phyloP scores from a whole-genome alignment of 768 basidiomycete species.

The Tylopilus subfusipes region DNA sequence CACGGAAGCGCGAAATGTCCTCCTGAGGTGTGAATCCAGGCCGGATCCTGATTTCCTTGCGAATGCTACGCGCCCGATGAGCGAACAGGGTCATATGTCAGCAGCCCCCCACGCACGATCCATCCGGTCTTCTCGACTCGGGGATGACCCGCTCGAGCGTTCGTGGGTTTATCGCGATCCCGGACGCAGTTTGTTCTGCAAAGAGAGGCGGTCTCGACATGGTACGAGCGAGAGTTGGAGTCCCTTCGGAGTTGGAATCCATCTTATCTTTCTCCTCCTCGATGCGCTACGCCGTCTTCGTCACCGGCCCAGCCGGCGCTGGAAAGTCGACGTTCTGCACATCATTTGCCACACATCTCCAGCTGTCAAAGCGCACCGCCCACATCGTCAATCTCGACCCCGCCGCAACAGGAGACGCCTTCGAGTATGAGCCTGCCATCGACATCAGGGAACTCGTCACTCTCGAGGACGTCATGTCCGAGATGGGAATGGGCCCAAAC shows the following conservation, averaged over 20 bases:
- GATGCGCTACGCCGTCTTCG: conserved; percentile 87
- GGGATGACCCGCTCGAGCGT: conserved; percentile 89
- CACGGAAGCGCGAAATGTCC: conserved; percentile 83
- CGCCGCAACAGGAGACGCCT: conserved; percentile 79
- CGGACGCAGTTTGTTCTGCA: conserved; percentile 66
- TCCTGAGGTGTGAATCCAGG: conserved; percentile 95
- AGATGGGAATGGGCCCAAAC: conserved; percentile 93
- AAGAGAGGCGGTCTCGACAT: conserved; percentile 80
- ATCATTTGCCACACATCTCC: conserved; percentile 86
- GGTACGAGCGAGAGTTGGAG: conserved; percentile 7
- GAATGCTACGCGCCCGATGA: conserved; percentile 47
- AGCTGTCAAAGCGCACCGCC: conserved; percentile 71
- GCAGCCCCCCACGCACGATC: conserved; percentile 53
- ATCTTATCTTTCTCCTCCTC: conserved; percentile 12
- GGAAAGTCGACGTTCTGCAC: conserved; percentile 95
- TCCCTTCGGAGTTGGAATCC: conserved; percentile 30
- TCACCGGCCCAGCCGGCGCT: conserved; percentile 96
- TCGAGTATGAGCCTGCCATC: conserved; percentile 88
- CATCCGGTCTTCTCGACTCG: conserved; percentile 76
- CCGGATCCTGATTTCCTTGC: conserved; percentile 85
- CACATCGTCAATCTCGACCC: conserved; percentile 98
- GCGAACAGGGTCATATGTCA: conserved; percentile 7
- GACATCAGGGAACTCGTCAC: conserved; percentile 93
- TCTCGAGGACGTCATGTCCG: conserved; percentile 93
- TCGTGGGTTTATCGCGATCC: conserved; percentile 81